Conservation (phyloP, 768 basidiomycete species). For the Suillus variegatus region DNA sequence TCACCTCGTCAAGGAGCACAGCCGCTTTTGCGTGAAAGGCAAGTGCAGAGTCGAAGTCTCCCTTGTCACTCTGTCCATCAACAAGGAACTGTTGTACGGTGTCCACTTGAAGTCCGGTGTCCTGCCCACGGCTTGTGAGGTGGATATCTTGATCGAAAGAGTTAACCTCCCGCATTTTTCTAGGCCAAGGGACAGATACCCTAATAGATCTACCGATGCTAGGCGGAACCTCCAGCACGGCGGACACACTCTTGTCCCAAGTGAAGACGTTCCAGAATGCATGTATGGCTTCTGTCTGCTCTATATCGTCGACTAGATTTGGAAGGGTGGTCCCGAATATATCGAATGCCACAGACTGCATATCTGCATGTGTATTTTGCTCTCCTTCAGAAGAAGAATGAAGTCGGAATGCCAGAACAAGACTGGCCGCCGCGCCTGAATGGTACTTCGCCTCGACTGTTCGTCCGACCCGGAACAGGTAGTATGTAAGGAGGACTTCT, state of each 20-base stretch:
- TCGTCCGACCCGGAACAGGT: slow-evolving; percentile 61
- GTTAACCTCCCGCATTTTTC: slow-evolving; percentile 4
- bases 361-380: not conserved
- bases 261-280: slow-evolving; percentile 41
- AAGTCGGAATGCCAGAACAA: slow-evolving; percentile 49
- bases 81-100: slow-evolving; percentile 19
- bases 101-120: slow-evolving; percentile 1
- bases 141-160: not conserved
- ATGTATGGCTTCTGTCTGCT: slow-evolving; percentile 39
- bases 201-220: slow-evolving; percentile 26
- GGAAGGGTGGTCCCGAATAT: slow-evolving; percentile 24
- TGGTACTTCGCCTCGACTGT: slow-evolving; percentile 63
- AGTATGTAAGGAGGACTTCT: slow-evolving; percentile 64
- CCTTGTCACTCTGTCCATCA: slow-evolving; percentile 2
- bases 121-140: slow-evolving; percentile 22
- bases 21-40: slow-evolving; percentile 30
- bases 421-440: slow-evolving; percentile 45
- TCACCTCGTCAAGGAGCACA: slow-evolving; percentile 38
- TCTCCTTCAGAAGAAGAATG: slow-evolving; percentile 31
- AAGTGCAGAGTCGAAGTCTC: slow-evolving; percentile 7
- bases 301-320: slow-evolving; percentile 30
- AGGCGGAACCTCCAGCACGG: slow-evolving; percentile 30
- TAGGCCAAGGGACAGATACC: slow-evolving; percentile 48
- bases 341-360: not conserved
- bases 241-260: slow-evolving; percentile 35